Percentiles rank a stretch among this genome's conserved stretches.
Evolutionary conservation across 495 filamentous ascomycete species (phyloP).

Genomic region (Podospora didyma): DNA sequence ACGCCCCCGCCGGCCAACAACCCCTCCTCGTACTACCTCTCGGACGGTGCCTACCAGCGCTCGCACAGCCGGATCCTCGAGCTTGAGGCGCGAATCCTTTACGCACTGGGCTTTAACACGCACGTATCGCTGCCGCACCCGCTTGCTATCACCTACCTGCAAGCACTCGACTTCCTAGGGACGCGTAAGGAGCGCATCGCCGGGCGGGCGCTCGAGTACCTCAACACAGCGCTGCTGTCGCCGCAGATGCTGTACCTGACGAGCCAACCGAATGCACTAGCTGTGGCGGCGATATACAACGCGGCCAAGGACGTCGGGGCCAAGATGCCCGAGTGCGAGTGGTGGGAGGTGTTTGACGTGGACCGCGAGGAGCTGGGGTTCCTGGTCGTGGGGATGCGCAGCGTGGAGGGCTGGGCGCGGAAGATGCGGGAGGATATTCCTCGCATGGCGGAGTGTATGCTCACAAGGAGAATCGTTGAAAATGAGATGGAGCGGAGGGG

Average conservation of each 20-base stretch:
- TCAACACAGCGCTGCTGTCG: slow-evolving; percentile 78
- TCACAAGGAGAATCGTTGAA: slow-evolving; percentile 38
- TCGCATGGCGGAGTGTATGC: slow-evolving; percentile 31
- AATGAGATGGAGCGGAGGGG: slow-evolving; percentile 43
- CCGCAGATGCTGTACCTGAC: slow-evolving; percentile 90
- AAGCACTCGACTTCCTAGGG: slow-evolving; percentile 66
- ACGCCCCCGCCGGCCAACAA: slow-evolving; percentile 33
- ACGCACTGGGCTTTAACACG: slow-evolving; percentile 72
- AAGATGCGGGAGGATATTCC: slow-evolving; percentile 33
- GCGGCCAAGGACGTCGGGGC: slow-evolving; percentile 74
- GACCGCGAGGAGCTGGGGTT: slow-evolving; percentile 94
- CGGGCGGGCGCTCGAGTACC: slow-evolving; percentile 62
- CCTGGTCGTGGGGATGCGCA: slow-evolving; percentile 80
- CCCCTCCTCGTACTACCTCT: slow-evolving; percentile 63
- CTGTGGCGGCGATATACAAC: slow-evolving; percentile 84
- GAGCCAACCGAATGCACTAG: slow-evolving; percentile 80
- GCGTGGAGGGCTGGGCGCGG: slow-evolving; percentile 67
- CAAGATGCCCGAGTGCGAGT: slow-evolving; percentile 74
- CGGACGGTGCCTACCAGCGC: slow-evolving; percentile 65
- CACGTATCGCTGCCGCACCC: slow-evolving; percentile 82
- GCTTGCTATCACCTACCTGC: slow-evolving; percentile 88
- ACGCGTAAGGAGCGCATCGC: slow-evolving; percentile 45
- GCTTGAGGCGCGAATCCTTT: slow-evolving; percentile 71
- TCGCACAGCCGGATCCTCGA: slow-evolving; percentile 59
- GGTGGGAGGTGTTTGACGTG: slow-evolving; percentile 99